phyloP scores from a whole-genome alignment of 2,329 filamentous ascomycete genomes.

The Rhynchosporium secalis region DNA sequence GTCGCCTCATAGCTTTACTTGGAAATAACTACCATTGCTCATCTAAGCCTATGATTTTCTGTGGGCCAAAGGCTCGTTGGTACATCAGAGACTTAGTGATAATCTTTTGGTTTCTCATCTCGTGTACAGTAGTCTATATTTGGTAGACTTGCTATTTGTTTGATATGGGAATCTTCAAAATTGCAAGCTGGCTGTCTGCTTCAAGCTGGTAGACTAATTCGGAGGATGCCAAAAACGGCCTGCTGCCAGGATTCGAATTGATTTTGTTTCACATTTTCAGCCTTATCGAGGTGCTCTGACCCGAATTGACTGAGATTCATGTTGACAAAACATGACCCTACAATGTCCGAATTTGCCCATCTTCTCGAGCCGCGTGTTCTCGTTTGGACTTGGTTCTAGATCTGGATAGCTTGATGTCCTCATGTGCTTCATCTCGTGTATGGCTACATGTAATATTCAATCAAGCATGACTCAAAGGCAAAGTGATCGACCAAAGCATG shows the following conservation, averaged over 20 bases:
- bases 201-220: neutral
- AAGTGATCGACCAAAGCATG: constrained; percentile 16
- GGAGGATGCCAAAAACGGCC: neutral
- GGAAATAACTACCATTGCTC: no score
- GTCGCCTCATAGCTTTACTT: no score
- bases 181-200: no score
- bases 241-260: neutral
- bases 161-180: no score
- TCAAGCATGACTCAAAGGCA: neutral
- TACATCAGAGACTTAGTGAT: no score
- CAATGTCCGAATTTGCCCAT: neutral
- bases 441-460: neutral
- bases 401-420: neutral
- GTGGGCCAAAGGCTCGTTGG: no score
- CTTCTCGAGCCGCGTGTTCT: neutral
- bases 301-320: neutral
- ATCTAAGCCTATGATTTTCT: no score
- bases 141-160: no score
- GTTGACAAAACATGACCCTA: neutral
- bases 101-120: no score
- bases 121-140: no score
- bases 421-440: neutral
- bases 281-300: neutral
- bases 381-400: neutral
- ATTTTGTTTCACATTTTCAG: neutral